Percentiles rank a stretch among this genome's conserved stretches.
phyloP scores from a whole-genome alignment of 129 eudicot species.

The Flaveria ramosissima region DNA sequence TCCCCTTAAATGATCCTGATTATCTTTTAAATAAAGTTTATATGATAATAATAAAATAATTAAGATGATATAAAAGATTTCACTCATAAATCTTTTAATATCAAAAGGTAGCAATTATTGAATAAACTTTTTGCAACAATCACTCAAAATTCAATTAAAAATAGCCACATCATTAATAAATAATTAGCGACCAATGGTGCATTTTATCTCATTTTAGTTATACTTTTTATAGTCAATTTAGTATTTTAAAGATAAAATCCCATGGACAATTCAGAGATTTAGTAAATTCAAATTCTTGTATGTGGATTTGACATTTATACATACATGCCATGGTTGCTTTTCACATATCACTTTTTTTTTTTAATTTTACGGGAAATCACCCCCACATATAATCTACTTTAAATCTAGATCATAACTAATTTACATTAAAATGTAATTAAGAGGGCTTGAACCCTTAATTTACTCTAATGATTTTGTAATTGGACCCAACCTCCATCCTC shows the following conservation, averaged over 20 bases:
- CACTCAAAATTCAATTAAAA: slow-evolving; percentile 1
- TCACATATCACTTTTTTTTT: too few species aligned
- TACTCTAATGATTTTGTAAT: too few species aligned
- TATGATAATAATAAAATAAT: too few species aligned
- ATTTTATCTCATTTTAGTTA: neutral
- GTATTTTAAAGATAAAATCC: neutral
- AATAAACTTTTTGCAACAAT: neutral
- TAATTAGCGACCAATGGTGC: neutral
- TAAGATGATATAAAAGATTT: neutral
- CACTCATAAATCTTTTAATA: neutral
- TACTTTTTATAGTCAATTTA: neutral
- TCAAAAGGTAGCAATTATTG: neutral
- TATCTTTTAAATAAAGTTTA: too few species aligned
- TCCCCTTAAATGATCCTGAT: neutral
- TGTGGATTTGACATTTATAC: neutral
- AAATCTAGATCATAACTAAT: too few species aligned
- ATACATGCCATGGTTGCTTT: slow-evolving; percentile 9
- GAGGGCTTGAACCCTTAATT: too few species aligned
- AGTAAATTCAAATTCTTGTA: neutral
- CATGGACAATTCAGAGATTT: neutral
- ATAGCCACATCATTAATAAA: neutral
- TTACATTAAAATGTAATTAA: too few species aligned
- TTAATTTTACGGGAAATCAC: too few species aligned
- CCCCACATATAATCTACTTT: too few species aligned
- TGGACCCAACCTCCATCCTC: too few species aligned